A percentile compares a stretch with the other conserved stretches of the same genome.
phyloP scores from a whole-genome alignment of 345 rosid species.

The Lepidium sativum region DNA sequence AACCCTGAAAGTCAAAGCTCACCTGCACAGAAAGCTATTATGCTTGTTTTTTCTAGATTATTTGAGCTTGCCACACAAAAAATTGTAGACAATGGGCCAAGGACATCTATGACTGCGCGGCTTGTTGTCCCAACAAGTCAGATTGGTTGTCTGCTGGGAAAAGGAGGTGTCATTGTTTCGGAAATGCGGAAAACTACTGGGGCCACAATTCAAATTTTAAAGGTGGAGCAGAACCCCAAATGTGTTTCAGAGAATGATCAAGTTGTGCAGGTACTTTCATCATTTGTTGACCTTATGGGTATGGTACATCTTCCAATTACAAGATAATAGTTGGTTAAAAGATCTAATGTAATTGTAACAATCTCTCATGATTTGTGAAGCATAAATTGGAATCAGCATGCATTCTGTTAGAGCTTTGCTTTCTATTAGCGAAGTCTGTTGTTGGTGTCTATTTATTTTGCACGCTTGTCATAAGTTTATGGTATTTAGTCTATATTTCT shows the following conservation, averaged over 20 bases:
- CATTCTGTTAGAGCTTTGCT: constrained; percentile 1
- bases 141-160: constrained; percentile 83
- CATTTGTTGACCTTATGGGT: neutral
- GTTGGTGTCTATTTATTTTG: constrained; percentile 1
- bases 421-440: neutral
- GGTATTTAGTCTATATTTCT: neutral
- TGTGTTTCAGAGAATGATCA: constrained; percentile 59
- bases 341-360: neutral
- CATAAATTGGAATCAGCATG: neutral
- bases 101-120: constrained; percentile 49
- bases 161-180: constrained; percentile 65
- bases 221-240: constrained; percentile 55
- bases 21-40: constrained; percentile 66
- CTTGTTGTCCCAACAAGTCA: constrained; percentile 64
- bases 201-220: constrained; percentile 43
- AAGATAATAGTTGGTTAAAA: neutral
- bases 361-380: constrained; percentile 7
- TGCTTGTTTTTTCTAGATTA: constrained; percentile 63
- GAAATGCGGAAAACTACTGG: constrained; percentile 73
- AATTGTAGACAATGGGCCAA: constrained; percentile 36
- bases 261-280: constrained; percentile 65
- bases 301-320: neutral
- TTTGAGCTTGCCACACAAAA: constrained; percentile 52
- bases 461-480: neutral
- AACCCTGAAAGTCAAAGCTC: constrained; percentile 50